phyloP scores from a whole-genome alignment of 2,329 filamentous ascomycete genomes.

The Talaromyces sp. region DNA sequence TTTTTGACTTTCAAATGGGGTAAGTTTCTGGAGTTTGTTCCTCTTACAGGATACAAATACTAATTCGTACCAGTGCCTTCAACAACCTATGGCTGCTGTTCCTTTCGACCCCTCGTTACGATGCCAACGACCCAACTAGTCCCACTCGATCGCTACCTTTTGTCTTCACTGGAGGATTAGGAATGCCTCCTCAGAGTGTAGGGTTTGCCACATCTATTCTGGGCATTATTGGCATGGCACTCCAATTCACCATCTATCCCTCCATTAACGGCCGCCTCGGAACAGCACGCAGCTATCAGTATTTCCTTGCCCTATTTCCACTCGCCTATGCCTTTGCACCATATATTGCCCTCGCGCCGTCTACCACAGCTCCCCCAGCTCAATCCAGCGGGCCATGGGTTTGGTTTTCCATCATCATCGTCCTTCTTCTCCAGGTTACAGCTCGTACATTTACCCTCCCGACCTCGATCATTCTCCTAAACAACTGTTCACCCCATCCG shows the following conservation, averaged over 20 bases:
- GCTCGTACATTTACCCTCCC: slow-evolving; percentile 65
- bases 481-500: slow-evolving; percentile 55
- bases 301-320: slow-evolving; percentile 64
- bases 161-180: slow-evolving; percentile 64
- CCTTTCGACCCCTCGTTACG: slow-evolving; percentile 63
- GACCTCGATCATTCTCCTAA: slow-evolving; percentile 53
- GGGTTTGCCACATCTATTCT: slow-evolving; percentile 70
- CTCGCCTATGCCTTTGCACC: slow-evolving; percentile 66
- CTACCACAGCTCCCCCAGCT: slow-evolving; percentile 32
- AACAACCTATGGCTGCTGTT: slow-evolving; percentile 73
- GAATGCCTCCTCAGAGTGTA: slow-evolving; percentile 63
- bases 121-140: slow-evolving; percentile 31
- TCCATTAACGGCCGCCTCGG: slow-evolving; percentile 60
- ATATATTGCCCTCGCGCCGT: slow-evolving; percentile 64
- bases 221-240: slow-evolving; percentile 64
- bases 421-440: slow-evolving; percentile 63
- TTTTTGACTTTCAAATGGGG: slow-evolving; percentile 66
- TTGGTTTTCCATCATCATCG: slow-evolving; percentile 60
- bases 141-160: slow-evolving; percentile 45
- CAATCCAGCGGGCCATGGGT: slow-evolving; percentile 42
- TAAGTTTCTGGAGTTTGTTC: slow-evolving; percentile 6
- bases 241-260: slow-evolving; percentile 69
- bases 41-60: not conserved
- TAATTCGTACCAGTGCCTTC: slow-evolving; percentile 52
- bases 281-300: slow-evolving; percentile 61